Evolutionary conservation across 2,329 filamentous ascomycete species (phyloP).

Genomic region (Penicillium fuscoglaucum): DNA sequence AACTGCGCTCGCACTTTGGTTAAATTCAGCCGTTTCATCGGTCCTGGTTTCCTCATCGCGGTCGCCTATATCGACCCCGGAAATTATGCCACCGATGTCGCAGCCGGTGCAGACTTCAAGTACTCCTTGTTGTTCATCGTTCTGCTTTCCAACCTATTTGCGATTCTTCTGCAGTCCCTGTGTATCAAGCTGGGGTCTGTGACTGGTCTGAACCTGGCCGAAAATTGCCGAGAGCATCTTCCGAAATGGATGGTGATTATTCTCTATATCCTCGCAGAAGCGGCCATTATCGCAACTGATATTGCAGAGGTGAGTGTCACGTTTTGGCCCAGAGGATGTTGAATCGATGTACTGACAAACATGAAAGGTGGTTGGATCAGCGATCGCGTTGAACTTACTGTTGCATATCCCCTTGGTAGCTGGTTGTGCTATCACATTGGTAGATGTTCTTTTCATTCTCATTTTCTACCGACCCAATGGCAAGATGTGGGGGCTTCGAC

Average conservation of each 20-base stretch:
- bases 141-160: conserved; percentile 50
- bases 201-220: conserved; percentile 65
- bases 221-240: conserved; percentile 65
- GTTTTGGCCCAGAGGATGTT: neutral
- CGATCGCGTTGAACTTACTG: conserved; percentile 58
- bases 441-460: conserved; percentile 58
- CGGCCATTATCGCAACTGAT: conserved; percentile 70
- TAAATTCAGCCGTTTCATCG: conserved; percentile 48
- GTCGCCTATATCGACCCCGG: conserved; percentile 54
- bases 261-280: conserved; percentile 64
- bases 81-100: conserved; percentile 52
- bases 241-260: conserved; percentile 64
- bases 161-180: conserved; percentile 50
- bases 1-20: conserved; percentile 32
- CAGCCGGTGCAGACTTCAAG: conserved; percentile 48
- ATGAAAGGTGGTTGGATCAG: conserved; percentile 56
- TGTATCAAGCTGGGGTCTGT: conserved; percentile 66
- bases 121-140: conserved; percentile 51
- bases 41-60: conserved; percentile 51
- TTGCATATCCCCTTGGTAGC: conserved; percentile 56
- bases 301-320: conserved; percentile 60
- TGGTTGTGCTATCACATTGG: conserved; percentile 58
- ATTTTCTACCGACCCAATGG: conserved; percentile 57
- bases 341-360: neutral
- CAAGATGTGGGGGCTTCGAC: conserved; percentile 52